Evolutionary conservation across 768 basidiomycete genomes (phyloP).

Genomic region (Amanita polypyramis): DNA sequence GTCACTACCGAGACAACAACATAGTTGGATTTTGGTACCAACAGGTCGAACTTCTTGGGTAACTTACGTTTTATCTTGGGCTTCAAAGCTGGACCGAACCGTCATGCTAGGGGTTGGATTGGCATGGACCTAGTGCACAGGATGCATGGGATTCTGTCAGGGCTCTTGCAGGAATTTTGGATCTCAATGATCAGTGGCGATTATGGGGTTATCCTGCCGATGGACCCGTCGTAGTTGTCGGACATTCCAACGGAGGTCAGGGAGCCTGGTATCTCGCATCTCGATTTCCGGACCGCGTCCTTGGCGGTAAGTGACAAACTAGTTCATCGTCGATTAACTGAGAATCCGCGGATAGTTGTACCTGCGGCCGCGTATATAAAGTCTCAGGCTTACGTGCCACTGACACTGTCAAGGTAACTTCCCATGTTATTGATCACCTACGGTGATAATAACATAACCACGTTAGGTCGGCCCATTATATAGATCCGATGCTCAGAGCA

Average conservation of each 20-base stretch:
- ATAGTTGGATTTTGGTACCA: slow-evolving; percentile 73
- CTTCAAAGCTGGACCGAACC: background rate
- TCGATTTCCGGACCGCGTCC: slow-evolving; percentile 65
- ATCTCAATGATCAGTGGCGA: slow-evolving; percentile 24
- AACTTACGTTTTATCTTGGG: slow-evolving; percentile 8
- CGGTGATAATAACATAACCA: background rate
- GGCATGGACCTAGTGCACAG: slow-evolving; percentile 75
- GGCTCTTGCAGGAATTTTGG: slow-evolving; percentile 41
- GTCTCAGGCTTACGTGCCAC: slow-evolving; percentile 77
- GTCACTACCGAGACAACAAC: slow-evolving; percentile 44
- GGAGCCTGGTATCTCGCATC: slow-evolving; percentile 76
- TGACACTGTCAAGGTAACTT: slow-evolving; percentile 48
- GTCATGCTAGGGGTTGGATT: slow-evolving; percentile 68
- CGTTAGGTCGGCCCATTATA: slow-evolving; percentile 59
- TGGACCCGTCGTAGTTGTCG: slow-evolving; percentile 55
- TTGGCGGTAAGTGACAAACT: slow-evolving; percentile 36
- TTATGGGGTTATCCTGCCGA: slow-evolving; percentile 26
- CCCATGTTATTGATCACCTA: background rate
- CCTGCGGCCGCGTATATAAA: slow-evolving; percentile 81
- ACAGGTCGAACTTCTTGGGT: slow-evolving; percentile 84
- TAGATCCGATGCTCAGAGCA: slow-evolving; percentile 63
- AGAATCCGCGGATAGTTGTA: slow-evolving; percentile 32
- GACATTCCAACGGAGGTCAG: slow-evolving; percentile 92
- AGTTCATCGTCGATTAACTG: background rate
- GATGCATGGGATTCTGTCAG: slow-evolving; percentile 61